phyloP scores from a whole-genome alignment of 495 filamentous ascomycete species.

The Neurospora sp. region DNA sequence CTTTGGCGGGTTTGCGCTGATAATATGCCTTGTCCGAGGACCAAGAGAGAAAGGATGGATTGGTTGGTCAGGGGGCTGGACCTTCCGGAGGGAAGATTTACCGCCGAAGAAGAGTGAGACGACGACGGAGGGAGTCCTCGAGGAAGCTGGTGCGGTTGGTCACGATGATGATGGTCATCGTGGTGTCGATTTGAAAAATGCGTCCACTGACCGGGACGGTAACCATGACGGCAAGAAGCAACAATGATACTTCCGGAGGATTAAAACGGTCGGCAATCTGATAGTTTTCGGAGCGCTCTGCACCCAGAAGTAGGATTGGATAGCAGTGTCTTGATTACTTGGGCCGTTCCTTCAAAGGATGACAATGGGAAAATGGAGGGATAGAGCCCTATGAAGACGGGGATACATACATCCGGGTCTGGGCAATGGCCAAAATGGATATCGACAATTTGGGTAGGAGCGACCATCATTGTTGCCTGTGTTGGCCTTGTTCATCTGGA shows the following conservation, averaged over 20 bases:
- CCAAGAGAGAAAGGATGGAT: conserved; percentile 65
- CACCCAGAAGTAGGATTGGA: neutral
- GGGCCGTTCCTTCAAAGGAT: neutral
- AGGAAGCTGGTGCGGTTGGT: conserved; percentile 4
- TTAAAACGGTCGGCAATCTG: neutral
- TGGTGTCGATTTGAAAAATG: neutral
- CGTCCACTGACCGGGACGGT: neutral
- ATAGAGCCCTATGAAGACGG: too few species aligned
- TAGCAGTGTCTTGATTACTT: neutral
- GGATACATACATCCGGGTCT: too few species aligned
- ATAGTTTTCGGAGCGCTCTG: neutral
- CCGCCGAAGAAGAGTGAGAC: conserved; percentile 5
- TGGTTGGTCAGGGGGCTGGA: conserved; percentile 66
- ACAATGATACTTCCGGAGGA: neutral
- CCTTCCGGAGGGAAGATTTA: conserved; percentile 28
- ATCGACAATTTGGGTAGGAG: too few species aligned
- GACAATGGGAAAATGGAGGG: neutral
- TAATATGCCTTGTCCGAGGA: conserved; percentile 48
- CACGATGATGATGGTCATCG: neutral
- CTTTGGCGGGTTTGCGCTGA: conserved; percentile 49
- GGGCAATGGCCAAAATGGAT: too few species aligned
- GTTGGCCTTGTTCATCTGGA: too few species aligned
- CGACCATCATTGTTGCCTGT: too few species aligned
- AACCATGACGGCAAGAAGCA: neutral
- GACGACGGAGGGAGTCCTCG: conserved; percentile 3